phyloP scores from a whole-genome alignment of 2,329 filamentous ascomycete species.

The Claviceps sp. region DNA sequence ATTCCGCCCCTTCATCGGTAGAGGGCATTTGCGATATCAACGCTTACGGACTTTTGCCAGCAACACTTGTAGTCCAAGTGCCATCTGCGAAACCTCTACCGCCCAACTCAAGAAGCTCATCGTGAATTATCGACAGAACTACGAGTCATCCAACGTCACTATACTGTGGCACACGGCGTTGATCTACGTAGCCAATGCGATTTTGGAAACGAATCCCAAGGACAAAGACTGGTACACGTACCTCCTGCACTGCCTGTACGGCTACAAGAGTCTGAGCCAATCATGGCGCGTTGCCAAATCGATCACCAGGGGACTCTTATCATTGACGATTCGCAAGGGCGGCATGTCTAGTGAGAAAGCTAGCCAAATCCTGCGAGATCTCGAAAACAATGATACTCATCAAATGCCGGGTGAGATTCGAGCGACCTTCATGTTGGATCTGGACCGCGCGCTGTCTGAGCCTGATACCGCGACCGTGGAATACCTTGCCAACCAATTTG shows the following conservation, averaged over 20 bases:
- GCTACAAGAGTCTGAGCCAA: conserved; percentile 18
- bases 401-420: conserved; percentile 14
- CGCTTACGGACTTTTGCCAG: conserved; percentile 15
- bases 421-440: conserved; percentile 24
- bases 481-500: conserved; percentile 19
- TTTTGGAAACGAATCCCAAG: conserved; percentile 13
- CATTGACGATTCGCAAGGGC: conserved; percentile 18
- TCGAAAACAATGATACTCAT: conserved; percentile 14
- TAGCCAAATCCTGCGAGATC: conserved; percentile 16
- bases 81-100: conserved; percentile 18
- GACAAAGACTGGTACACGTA: conserved; percentile 20
- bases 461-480: conserved; percentile 21
- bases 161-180: conserved; percentile 25
- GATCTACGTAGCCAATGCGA: conserved; percentile 22
- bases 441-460: conserved; percentile 21
- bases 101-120: conserved; percentile 23
- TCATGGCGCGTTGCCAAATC: conserved; percentile 19
- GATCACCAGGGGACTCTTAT: conserved; percentile 17
- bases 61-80: conserved; percentile 10
- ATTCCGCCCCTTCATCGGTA: conserved; percentile 14
- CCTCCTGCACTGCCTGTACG: conserved; percentile 21
- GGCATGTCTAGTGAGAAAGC: conserved; percentile 18
- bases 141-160: conserved; percentile 18
- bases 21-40: not conserved
- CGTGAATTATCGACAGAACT: conserved; percentile 18